A percentile compares a stretch with the other conserved stretches of the same genome.
phyloP scores from a whole-genome alignment of 768 basidiomycete species.

The Plicaturopsis crispa region DNA sequence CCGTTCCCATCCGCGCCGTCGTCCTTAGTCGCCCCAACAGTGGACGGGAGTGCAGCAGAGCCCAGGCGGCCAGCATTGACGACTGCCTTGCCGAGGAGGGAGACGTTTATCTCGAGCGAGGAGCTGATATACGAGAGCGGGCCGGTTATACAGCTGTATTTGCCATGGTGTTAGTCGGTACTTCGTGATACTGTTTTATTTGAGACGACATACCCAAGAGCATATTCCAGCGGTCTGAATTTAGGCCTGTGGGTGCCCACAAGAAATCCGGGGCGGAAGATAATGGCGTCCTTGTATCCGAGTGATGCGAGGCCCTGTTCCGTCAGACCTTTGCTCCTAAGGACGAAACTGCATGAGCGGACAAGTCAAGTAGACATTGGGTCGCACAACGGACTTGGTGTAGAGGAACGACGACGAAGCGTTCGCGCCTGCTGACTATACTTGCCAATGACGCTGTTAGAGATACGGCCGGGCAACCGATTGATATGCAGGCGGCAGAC shows the following conservation, averaged over 20 bases:
- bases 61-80: constrained; percentile 48
- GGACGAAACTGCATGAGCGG: constrained; percentile 2
- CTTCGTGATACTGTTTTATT: too few relatives aligned
- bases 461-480: not conserved
- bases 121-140: constrained; percentile 29
- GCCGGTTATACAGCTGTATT: constrained; percentile 27
- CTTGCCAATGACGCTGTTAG: too few relatives aligned
- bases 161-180: not conserved
- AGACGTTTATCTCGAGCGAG: constrained; percentile 42
- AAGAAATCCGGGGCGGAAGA: constrained; percentile 60
- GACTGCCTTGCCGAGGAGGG: constrained; percentile 47
- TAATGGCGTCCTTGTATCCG: constrained; percentile 63
- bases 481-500: constrained; percentile 8
- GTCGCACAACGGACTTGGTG: constrained; percentile 33
- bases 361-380: not conserved
- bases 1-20: constrained; percentile 25
- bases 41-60: constrained; percentile 36
- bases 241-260: constrained; percentile 38
- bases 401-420: constrained; percentile 46
- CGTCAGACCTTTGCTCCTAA: constrained; percentile 69
- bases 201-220: not conserved
- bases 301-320: constrained; percentile 59
- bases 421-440: constrained; percentile 42
- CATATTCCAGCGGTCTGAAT: too few relatives aligned
- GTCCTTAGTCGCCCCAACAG: constrained; percentile 31